phyloP scores from a whole-genome alignment of 768 basidiomycete species.

The Cantharellus anzutake region DNA sequence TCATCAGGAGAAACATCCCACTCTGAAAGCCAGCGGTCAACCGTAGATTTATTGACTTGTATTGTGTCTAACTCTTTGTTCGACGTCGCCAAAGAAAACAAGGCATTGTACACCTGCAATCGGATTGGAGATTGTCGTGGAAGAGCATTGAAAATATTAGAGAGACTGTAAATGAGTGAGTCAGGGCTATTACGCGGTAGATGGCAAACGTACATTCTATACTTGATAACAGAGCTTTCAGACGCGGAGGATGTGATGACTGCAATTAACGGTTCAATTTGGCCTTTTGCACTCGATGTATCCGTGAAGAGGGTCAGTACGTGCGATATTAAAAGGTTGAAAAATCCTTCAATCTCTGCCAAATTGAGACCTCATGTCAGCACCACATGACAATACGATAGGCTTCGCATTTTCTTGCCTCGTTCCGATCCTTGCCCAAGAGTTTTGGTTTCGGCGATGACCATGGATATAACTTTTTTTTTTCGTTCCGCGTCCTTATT shows the following conservation, averaged over 20 bases:
- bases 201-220: conserved; percentile 42
- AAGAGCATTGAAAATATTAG: conserved; percentile 64
- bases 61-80: conserved; percentile 46
- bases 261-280: conserved; percentile 31
- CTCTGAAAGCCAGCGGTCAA: conserved; percentile 63
- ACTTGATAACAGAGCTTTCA: conserved; percentile 40
- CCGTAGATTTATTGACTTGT: conserved; percentile 34
- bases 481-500: conserved; percentile 35
- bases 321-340: conserved; percentile 65
- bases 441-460: conserved; percentile 41
- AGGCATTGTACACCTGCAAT: conserved; percentile 36
- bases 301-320: conserved; percentile 38
- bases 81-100: conserved; percentile 37
- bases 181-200: background rate
- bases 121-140: conserved; percentile 49
- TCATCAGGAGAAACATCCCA: conserved; percentile 48
- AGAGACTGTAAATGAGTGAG: conserved; percentile 28
- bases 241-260: conserved; percentile 33
- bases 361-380: background rate
- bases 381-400: background rate
- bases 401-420: conserved; percentile 25
- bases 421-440: conserved; percentile 62
- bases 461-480: conserved; percentile 35
- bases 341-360: conserved; percentile 71
- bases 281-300: conserved; percentile 34